These are phyloP conservation scores for Gymnopilus junonius DNA, from an alignment of 768 basidiomycete genomes.

Conservation along the genomic window DNA sequence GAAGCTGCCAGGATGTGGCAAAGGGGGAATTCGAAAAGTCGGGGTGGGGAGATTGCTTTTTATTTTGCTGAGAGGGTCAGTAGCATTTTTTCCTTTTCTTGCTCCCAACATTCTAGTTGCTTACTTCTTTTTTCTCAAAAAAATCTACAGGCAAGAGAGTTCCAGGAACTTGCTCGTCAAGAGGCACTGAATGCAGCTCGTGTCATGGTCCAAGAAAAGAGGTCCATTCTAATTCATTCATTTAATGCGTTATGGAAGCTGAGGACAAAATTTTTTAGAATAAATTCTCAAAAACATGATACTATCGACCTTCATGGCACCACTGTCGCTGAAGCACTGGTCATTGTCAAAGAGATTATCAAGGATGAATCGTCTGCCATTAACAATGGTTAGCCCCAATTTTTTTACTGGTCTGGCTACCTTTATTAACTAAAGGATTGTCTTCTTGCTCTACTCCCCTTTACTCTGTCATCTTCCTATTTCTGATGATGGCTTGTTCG, in stretches of 20 bases:
- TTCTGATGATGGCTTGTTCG: too few relatives aligned
- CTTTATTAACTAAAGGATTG: constrained; percentile 7
- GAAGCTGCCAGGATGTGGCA: constrained; percentile 79
- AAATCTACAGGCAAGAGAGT: constrained; percentile 50
- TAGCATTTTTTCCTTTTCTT: constrained; percentile 26
- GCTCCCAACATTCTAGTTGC: background rate
- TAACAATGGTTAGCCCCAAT: constrained; percentile 16
- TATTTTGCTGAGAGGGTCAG: constrained; percentile 77
- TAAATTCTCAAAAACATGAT: constrained; percentile 42
- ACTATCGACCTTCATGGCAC: constrained; percentile 79
- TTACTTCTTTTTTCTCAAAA: constrained; percentile 3
- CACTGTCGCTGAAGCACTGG: constrained; percentile 66
- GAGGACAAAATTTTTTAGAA: constrained; percentile 40
- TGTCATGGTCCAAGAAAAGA: constrained; percentile 61
- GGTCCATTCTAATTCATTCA: constrained; percentile 38
- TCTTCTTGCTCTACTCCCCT: constrained; percentile 2
- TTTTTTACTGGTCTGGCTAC: background rate
- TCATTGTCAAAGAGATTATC: constrained; percentile 68
- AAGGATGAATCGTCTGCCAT: constrained; percentile 29
- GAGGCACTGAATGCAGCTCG: constrained; percentile 69
- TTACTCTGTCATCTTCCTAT: background rate
- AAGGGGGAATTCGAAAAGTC: constrained; percentile 54
- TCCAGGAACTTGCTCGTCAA: constrained; percentile 48
- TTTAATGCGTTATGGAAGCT: too few relatives aligned
- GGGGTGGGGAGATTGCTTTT: constrained; percentile 74